phyloP scores from a whole-genome alignment of 2,329 filamentous ascomycete species.

The Canariomyces notabilis region DNA sequence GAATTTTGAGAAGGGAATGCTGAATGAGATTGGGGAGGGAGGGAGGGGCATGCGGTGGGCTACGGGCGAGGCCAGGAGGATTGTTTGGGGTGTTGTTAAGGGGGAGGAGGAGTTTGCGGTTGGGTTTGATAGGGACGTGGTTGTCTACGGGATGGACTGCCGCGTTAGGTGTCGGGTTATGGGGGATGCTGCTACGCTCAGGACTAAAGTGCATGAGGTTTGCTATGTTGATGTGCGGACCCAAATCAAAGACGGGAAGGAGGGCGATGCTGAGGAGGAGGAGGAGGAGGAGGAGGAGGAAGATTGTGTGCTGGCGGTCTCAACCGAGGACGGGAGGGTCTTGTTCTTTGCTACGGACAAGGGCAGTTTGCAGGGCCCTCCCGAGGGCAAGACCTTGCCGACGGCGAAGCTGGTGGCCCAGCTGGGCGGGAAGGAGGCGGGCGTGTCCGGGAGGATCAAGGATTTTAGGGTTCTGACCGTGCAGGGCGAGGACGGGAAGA shows the following conservation, averaged over 20 bases:
- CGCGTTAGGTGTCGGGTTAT: constrained; percentile 70
- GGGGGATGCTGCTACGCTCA: constrained; percentile 55
- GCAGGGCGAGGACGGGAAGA: constrained; percentile 33
- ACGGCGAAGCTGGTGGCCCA: constrained; percentile 67
- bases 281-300: constrained; percentile 45
- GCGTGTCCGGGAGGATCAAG: constrained; percentile 72
- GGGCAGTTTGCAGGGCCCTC: constrained; percentile 25
- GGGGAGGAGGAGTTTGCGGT: constrained; percentile 80
- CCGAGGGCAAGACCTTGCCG: constrained; percentile 35
- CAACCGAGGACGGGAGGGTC: constrained; percentile 86
- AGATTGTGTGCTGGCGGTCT: constrained; percentile 59
- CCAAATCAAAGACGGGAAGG: too few relatives aligned
- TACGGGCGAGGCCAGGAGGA: constrained; percentile 75
- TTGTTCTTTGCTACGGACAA: constrained; percentile 71
- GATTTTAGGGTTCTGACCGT: constrained; percentile 68
- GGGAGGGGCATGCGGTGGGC: constrained; percentile 67
- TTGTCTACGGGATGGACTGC: constrained; percentile 86
- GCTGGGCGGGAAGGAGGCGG: constrained; percentile 67
- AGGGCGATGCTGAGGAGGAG: too few relatives aligned
- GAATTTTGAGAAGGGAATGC: constrained; percentile 70
- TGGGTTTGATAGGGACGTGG: constrained; percentile 76
- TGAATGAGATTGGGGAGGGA: constrained; percentile 71
- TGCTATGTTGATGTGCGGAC: too few relatives aligned
- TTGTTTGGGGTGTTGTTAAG: constrained; percentile 70
- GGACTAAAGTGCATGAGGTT: constrained; percentile 80